A percentile compares a stretch with the other conserved stretches of the same genome.
These are phyloP conservation scores for Quercus tomentella DNA, from an alignment of 331 rosid genomes.

Conservation along the genomic window DNA sequence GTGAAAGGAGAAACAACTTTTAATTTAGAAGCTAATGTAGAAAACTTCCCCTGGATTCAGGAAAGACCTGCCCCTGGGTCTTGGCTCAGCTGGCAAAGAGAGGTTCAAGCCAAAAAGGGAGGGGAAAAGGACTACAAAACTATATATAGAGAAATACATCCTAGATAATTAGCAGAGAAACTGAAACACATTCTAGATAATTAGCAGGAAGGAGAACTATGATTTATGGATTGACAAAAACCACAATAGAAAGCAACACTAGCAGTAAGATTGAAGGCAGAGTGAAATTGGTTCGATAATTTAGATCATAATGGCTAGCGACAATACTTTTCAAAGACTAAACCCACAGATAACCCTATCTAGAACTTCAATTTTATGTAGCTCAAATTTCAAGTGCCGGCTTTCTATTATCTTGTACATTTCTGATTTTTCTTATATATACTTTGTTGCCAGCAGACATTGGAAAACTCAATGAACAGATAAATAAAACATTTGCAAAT, in stretches of 20 bases:
- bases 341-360: neutral
- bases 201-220: neutral
- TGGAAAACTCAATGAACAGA: neutral
- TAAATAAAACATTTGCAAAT: neutral
- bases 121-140: neutral
- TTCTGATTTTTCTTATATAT: neutral
- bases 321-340: neutral
- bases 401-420: neutral
- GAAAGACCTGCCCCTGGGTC: neutral
- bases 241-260: neutral
- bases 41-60: slow-evolving; percentile 14
- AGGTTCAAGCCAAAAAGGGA: neutral
- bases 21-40: slow-evolving; percentile 8
- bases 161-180: neutral
- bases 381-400: neutral
- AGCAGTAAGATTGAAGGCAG: neutral
- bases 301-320: neutral
- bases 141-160: neutral
- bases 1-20: neutral
- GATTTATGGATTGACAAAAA: neutral
- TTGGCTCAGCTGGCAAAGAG: neutral
- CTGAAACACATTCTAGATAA: neutral
- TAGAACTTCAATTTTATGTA: neutral
- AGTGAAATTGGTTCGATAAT: neutral
- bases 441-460: neutral